These are phyloP conservation scores for Auricularia heimuer DNA, from an alignment of 768 basidiomycete genomes.

Conservation along the genomic window DNA sequence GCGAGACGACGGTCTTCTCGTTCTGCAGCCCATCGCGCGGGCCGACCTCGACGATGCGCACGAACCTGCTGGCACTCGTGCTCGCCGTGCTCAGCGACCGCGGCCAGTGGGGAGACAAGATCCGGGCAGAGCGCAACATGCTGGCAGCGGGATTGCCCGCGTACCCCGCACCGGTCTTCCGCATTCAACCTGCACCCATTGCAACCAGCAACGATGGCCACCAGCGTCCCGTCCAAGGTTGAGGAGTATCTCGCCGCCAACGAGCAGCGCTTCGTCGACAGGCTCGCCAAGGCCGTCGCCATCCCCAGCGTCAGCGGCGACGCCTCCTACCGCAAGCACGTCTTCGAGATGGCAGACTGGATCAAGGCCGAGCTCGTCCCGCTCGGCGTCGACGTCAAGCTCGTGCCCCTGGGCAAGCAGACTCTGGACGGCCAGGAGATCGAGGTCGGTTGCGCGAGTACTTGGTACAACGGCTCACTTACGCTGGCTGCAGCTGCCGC, in stretches of 20 bases:
- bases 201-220: not conserved
- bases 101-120: not conserved
- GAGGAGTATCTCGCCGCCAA: conserved; percentile 54
- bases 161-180: too few relatives aligned
- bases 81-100: not conserved
- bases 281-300: conserved; percentile 71
- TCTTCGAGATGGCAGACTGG: conserved; percentile 80
- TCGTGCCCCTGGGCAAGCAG: conserved; percentile 71
- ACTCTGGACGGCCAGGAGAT: conserved; percentile 60
- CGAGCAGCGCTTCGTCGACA: conserved; percentile 61
- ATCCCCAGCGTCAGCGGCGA: conserved; percentile 79
- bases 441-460: conserved; percentile 2
- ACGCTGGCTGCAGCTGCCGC: conserved; percentile 45
- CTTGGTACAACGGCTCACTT: not conserved
- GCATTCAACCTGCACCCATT: not conserved
- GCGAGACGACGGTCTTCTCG: conserved; percentile 63
- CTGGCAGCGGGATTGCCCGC: too few relatives aligned
- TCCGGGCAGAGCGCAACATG: not conserved
- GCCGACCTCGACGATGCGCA: conserved; percentile 75
- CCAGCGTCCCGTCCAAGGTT: not conserved
- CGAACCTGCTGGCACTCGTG: conserved; percentile 4
- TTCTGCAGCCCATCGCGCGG: conserved; percentile 91
- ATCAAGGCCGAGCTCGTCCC: conserved; percentile 60
- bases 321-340: conserved; percentile 59
- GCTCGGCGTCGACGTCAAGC: conserved; percentile 70